Evolutionary conservation across 108 stramenopile species (phyloP), one percentile per base, ranked within the genome.

Genomic region (Cyclotella baltica): DNA sequence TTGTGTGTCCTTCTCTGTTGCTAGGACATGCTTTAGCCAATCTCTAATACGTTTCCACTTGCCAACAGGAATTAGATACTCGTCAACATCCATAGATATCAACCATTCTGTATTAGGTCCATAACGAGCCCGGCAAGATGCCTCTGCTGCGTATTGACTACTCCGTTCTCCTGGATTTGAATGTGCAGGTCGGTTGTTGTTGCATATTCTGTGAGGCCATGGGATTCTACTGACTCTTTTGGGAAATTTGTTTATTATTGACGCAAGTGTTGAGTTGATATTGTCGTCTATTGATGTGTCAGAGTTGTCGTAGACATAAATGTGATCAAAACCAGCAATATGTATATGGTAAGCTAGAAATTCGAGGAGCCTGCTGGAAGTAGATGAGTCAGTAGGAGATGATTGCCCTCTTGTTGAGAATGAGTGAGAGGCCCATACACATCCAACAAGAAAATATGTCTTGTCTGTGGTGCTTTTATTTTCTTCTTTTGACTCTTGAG

Each of bases 241-340:
- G 8, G 76, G 40, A 62, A 90, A 83, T n/a, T 62, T 31, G 48
- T 84, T 37, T 19, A 71, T 61, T 15, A 89, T 79, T 10, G 36
- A 34, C 15, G 53, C 72, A 11, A 82, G 68, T 1, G 77, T 78
- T 15, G 56, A 73, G n/a, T 56, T 74, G 56, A 47, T 78, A 11
- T 57, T 70, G 36, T 75, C 46, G 22, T 72, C 40, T 18, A 71
- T 67, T 0, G 67, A 48, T 20, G 78, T 66, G 35, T 79, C 76
- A 11, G 91, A 81, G 58, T 95, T 95, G 76, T 95, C 94, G 68
- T 91, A 95, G 11, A 95, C 77, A 71, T 85, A 84, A n/a, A 95
- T 80, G 62, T 93, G 94, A 86, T 95, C 94, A 55, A 91, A 88
- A 2, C 87, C 87, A 16, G 85, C 90, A 55, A 89, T 75, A n/a